A percentile compares a stretch with the other conserved stretches of the same genome.
phyloP scores from a whole-genome alignment of 2,329 filamentous ascomycete genomes.

The Incumbomyces lentus region DNA sequence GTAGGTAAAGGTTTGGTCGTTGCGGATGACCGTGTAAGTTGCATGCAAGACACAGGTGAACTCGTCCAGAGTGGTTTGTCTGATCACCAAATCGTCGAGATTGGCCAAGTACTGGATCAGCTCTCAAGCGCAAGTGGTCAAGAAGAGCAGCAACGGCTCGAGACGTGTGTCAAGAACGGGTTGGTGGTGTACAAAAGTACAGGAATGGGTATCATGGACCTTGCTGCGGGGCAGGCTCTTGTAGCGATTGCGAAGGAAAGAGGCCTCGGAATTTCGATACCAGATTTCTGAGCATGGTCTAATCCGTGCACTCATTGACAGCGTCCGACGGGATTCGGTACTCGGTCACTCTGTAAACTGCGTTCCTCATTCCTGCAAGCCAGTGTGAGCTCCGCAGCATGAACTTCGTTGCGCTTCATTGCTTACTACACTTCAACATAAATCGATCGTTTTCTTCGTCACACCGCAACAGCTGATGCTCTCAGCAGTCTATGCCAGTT shows the following conservation, averaged over 20 bases:
- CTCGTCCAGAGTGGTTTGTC: not conserved
- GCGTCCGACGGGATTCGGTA: too few relatives aligned
- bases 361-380: too few relatives aligned
- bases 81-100: constrained; percentile 8
- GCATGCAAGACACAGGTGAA: constrained; percentile 7
- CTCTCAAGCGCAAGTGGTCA: not conserved
- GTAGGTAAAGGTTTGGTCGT: not conserved
- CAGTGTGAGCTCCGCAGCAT: too few relatives aligned
- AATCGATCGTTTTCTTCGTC: too few relatives aligned
- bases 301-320: too few relatives aligned
- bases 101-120: constrained; percentile 12
- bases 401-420: too few relatives aligned
- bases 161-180: constrained; percentile 5
- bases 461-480: too few relatives aligned
- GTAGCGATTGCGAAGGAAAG: constrained; percentile 2
- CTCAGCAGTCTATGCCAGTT: not conserved
- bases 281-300: constrained; percentile 3
- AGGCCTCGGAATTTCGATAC: not conserved
- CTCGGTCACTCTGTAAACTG: too few relatives aligned
- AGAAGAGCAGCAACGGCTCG: constrained; percentile 7
- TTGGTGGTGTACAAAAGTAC: constrained; percentile 21
- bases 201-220: constrained; percentile 18
- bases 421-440: too few relatives aligned
- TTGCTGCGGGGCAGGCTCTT: constrained; percentile 6
- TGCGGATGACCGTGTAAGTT: not conserved